These are phyloP conservation scores for Penicillium silybi DNA, from an alignment of 495 filamentous ascomycete genomes.

Conservation along the genomic window DNA sequence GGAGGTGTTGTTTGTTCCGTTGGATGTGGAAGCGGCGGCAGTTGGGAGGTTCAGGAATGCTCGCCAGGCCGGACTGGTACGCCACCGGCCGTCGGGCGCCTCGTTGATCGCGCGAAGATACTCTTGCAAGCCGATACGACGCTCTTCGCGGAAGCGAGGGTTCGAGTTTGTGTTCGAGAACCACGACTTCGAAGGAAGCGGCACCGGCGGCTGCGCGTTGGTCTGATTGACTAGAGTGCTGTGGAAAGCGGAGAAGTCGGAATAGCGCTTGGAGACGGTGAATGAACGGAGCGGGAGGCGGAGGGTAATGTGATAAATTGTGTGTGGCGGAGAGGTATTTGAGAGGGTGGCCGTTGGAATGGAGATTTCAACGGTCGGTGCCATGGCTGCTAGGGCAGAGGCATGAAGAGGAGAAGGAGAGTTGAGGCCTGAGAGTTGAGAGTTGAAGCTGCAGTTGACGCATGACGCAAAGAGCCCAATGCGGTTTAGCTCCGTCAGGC, in stretches of 20 bases:
- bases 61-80: constrained; percentile 78
- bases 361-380: constrained; percentile 71
- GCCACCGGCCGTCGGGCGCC: constrained; percentile 73
- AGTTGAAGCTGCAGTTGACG: not conserved
- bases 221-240: constrained; percentile 59
- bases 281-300: constrained; percentile 84
- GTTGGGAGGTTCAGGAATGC: constrained; percentile 80
- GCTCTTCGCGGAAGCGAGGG: constrained; percentile 72
- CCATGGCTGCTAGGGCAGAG: constrained; percentile 47
- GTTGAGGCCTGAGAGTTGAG: not conserved
- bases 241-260: constrained; percentile 81
- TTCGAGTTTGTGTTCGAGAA: constrained; percentile 74
- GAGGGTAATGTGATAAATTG: constrained; percentile 87
- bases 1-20: constrained; percentile 33
- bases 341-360: constrained; percentile 71
- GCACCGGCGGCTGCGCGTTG: constrained; percentile 55
- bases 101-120: constrained; percentile 83
- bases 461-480: constrained; percentile 15
- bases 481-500: constrained; percentile 8
- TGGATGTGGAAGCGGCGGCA: constrained; percentile 38
- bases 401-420: not conserved
- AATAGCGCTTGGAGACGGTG: constrained; percentile 89
- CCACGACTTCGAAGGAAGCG: constrained; percentile 82
- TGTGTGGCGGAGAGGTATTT: constrained; percentile 67
- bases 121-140: constrained; percentile 68